Conservation (phyloP, 2,329 filamentous ascomycete genomes). For the Colletotrichum scovillei region DNA sequence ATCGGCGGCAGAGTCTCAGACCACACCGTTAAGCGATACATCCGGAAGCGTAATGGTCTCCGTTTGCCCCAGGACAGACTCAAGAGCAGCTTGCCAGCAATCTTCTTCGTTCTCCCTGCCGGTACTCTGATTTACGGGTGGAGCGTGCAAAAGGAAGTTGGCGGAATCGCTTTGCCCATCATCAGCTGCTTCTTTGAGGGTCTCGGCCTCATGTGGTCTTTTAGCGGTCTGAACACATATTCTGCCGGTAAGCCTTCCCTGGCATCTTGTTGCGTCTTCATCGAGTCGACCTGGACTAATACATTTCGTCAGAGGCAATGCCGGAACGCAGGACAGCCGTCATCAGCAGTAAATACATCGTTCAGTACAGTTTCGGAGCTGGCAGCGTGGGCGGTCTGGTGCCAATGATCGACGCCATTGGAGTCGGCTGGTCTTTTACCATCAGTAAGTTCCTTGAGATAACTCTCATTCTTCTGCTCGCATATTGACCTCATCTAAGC, state of each 20-base stretch:
- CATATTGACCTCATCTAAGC: neutral
- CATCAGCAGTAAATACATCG: conserved; percentile 37
- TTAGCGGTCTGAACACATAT: conserved; percentile 53
- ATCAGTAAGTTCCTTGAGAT: conserved; percentile 40
- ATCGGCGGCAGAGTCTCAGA: conserved; percentile 78
- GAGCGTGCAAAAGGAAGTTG: conserved; percentile 45
- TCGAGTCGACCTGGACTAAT: neutral
- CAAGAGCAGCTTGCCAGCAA: conserved; percentile 68
- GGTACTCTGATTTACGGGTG: conserved; percentile 79
- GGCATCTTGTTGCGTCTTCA: too few species aligned
- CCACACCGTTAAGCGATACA: conserved; percentile 69
- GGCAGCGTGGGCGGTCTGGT: conserved; percentile 62
- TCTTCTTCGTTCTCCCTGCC: conserved; percentile 69
- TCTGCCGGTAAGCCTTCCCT: conserved; percentile 45
- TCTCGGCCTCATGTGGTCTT: conserved; percentile 49
- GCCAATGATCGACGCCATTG: conserved; percentile 62
- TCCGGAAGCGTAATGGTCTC: conserved; percentile 60
- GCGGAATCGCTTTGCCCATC: conserved; percentile 49
- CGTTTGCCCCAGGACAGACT: conserved; percentile 78
- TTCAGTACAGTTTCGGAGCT: conserved; percentile 42
- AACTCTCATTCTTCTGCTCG: neutral
- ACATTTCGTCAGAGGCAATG: conserved; percentile 26
- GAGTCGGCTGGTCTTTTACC: conserved; percentile 63
- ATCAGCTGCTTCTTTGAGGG: conserved; percentile 47
- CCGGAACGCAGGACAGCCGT: conserved; percentile 34